A percentile compares a stretch with the other conserved stretches of the same genome.
Evolutionary conservation across 768 basidiomycete species (phyloP).

Genomic region (Leccinum pellstonianum): DNA sequence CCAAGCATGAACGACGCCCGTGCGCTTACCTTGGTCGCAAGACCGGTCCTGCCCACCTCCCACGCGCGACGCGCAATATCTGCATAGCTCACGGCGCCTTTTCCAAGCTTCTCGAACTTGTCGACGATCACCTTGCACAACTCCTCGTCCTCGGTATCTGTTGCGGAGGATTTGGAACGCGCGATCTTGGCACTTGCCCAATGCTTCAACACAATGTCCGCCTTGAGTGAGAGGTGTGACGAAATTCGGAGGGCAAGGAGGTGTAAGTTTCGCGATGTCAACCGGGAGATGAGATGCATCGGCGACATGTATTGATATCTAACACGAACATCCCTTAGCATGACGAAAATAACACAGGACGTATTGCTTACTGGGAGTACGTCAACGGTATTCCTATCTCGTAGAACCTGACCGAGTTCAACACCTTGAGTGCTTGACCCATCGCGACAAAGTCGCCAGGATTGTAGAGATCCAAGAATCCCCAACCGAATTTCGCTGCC

Average conservation of each 20-base stretch:
- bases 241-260: slow-evolving; percentile 91
- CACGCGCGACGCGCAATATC: slow-evolving; percentile 94
- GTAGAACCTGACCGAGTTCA: slow-evolving; percentile 89
- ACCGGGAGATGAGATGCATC: slow-evolving; percentile 72
- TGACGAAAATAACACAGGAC: neutral
- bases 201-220: slow-evolving; percentile 86
- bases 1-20: neutral
- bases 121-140: slow-evolving; percentile 82
- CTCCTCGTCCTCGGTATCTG: slow-evolving; percentile 68
- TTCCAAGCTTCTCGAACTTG: slow-evolving; percentile 83
- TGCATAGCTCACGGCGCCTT: slow-evolving; percentile 82
- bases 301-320: slow-evolving; percentile 86
- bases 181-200: slow-evolving; percentile 95
- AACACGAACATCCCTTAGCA: slow-evolving; percentile 8
- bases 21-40: slow-evolving; percentile 75
- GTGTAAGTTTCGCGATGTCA: slow-evolving; percentile 86
- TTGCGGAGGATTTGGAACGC: slow-evolving; percentile 61
- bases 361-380: slow-evolving; percentile 70
- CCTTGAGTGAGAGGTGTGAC: slow-evolving; percentile 75
- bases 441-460: slow-evolving; percentile 90
- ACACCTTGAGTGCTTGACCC: slow-evolving; percentile 89
- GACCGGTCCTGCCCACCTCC: slow-evolving; percentile 75
- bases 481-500: slow-evolving; percentile 97
- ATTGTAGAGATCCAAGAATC: slow-evolving; percentile 90
- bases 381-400: slow-evolving; percentile 94